A percentile compares a stretch with the other conserved stretches of the same genome.
These are phyloP conservation scores for Dioszegia crocea DNA, from an alignment of 768 basidiomycete species.

Conservation along the genomic window DNA sequence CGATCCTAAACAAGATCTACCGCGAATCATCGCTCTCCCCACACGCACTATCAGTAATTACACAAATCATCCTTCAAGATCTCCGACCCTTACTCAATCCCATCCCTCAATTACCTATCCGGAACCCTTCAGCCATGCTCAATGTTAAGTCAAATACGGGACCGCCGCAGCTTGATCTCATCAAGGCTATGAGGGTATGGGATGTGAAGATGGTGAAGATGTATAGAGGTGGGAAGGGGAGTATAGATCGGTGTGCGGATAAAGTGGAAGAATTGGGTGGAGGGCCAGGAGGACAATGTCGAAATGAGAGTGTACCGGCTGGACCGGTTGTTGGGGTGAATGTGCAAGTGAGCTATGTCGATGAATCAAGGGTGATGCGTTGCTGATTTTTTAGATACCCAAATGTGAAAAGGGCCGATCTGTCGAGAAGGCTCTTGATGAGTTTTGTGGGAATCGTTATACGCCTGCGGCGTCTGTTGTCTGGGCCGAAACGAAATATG, in stretches of 20 bases:
- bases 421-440: conserved; percentile 57
- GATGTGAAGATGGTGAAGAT: conserved; percentile 60
- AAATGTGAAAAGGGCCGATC: conserved; percentile 73
- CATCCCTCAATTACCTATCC: conserved; percentile 52
- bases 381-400: conserved; percentile 58
- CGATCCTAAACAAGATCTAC: conserved; percentile 61
- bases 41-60: conserved; percentile 63
- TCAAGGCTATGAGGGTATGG: conserved; percentile 70
- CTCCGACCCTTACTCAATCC: conserved; percentile 74
- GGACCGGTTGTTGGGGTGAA: conserved; percentile 59
- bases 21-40: conserved; percentile 56
- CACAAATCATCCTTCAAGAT: conserved; percentile 85
- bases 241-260: conserved; percentile 59
- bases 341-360: conserved; percentile 56
- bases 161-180: conserved; percentile 58
- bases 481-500: conserved; percentile 91
- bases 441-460: conserved; percentile 45
- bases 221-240: conserved; percentile 57
- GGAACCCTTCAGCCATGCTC: conserved; percentile 53
- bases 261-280: conserved; percentile 23
- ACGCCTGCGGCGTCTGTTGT: conserved; percentile 51
- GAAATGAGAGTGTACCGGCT: conserved; percentile 38
- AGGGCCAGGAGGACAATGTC: conserved; percentile 18
- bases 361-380: background rate
- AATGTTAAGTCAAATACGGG: conserved; percentile 59